phyloP scores from a whole-genome alignment of 2,329 filamentous ascomycete genomes.

The Lanzia echinophila region DNA sequence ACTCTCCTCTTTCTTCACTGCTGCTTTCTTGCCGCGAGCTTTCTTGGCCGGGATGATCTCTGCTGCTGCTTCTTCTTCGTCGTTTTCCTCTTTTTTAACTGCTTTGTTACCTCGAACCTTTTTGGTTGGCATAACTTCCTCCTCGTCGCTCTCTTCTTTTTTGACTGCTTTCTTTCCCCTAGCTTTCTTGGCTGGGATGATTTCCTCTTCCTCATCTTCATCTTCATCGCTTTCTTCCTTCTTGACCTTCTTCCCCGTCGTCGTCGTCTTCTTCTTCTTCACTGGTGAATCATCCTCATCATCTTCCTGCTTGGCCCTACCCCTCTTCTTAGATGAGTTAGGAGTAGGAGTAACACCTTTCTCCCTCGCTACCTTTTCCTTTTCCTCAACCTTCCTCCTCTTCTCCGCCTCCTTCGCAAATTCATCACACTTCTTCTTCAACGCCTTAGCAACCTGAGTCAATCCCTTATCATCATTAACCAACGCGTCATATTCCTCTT shows the following conservation, averaged over 20 bases:
- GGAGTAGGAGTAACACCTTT: neutral
- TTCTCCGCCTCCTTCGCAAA: neutral
- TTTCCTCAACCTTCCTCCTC: neutral
- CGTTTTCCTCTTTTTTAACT: constrained; percentile 21
- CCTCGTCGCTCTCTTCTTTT: constrained; percentile 2
- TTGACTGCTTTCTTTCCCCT: constrained; percentile 1
- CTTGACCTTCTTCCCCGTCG: constrained; percentile 16
- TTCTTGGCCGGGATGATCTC: constrained; percentile 21
- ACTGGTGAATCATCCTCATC: neutral
- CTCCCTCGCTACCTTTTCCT: neutral
- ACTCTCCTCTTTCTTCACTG: constrained; percentile 20
- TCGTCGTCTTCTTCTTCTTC: constrained; percentile 10
- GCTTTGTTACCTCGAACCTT: constrained; percentile 15
- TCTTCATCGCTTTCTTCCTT: constrained; percentile 8
- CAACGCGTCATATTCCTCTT: neutral
- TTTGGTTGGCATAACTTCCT: constrained; percentile 1
- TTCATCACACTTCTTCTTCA: constrained; percentile 23
- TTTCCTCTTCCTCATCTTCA: constrained; percentile 10
- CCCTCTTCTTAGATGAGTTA: neutral
- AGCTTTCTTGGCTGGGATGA: constrained; percentile 16
- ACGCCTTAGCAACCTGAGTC: constrained; percentile 23
- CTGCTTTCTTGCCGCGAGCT: constrained; percentile 20
- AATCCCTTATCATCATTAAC: constrained; percentile 8
- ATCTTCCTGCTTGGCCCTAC: neutral
- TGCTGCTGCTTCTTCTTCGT: constrained; percentile 15